A percentile compares a stretch with the other conserved stretches of the same genome.
phyloP scores from a whole-genome alignment of 495 filamentous ascomycete genomes.

The Cercophora samala region DNA sequence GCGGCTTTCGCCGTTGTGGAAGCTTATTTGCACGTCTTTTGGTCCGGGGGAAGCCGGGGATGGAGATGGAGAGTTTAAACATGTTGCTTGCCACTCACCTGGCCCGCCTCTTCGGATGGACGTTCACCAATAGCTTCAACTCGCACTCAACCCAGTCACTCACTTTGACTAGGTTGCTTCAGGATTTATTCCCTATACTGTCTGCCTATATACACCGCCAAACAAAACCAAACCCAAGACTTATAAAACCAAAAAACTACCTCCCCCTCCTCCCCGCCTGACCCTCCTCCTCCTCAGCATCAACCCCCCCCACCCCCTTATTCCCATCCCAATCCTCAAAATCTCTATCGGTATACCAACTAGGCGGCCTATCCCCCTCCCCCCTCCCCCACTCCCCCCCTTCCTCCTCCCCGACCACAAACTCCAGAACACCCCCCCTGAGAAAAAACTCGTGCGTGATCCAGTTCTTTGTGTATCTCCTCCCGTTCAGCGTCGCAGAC shows the following conservation, averaged over 20 bases:
- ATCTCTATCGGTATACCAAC: conserved; percentile 29
- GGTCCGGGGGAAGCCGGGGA: too few relatives aligned
- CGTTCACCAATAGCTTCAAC: too few relatives aligned
- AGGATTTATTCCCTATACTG: too few relatives aligned
- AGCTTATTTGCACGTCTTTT: too few relatives aligned
- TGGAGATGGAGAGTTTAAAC: too few relatives aligned
- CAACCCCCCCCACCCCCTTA: not conserved
- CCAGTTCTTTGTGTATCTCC: conserved; percentile 63
- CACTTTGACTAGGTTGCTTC: too few relatives aligned
- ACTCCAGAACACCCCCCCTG: conserved; percentile 61
- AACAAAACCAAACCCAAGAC: too few relatives aligned
- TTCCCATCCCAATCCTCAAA: not conserved
- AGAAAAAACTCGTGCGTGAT: conserved; percentile 71
- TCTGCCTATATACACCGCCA: too few relatives aligned
- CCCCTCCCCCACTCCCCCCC: conserved; percentile 62
- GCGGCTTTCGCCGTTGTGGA: too few relatives aligned
- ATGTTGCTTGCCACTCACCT: too few relatives aligned
- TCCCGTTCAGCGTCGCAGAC: conserved; percentile 61
- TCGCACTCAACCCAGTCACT: too few relatives aligned
- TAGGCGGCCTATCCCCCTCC: conserved; percentile 64
- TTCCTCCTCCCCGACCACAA: conserved; percentile 60
- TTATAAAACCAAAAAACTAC: not conserved
- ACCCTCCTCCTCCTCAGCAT: not conserved
- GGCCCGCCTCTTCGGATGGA: too few relatives aligned
- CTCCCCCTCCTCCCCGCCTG: not conserved